phyloP scores from a whole-genome alignment of 2,329 filamentous ascomycete genomes.

The Sporothrix schenckii region DNA sequence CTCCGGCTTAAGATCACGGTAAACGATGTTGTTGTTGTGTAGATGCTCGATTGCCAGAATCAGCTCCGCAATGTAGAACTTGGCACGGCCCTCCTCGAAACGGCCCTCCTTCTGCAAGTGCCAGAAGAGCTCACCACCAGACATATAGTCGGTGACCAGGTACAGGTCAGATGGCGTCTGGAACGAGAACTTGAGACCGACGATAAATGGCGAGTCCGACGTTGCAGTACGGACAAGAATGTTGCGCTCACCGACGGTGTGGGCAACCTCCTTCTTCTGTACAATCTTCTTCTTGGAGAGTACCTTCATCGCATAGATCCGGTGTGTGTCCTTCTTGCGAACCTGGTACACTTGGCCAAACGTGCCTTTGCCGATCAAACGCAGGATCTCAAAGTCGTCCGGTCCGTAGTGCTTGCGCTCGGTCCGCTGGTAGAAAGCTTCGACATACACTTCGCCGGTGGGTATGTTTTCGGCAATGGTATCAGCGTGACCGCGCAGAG shows the following conservation, averaged over 20 bases:
- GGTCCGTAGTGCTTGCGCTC: conserved; percentile 92
- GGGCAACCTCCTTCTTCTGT: conserved; percentile 98
- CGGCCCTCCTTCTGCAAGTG: conserved; percentile 96
- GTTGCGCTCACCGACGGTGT: conserved; percentile 95
- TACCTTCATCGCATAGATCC: conserved; percentile 99
- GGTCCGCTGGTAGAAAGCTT: conserved; percentile 80
- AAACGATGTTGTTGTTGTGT: conserved; percentile 96
- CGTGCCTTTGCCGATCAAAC: conserved; percentile 95
- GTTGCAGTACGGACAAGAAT: conserved; percentile 96
- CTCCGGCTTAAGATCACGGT: conserved; percentile 95
- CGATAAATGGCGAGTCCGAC: conserved; percentile 95
- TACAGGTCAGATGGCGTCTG: conserved; percentile 96
- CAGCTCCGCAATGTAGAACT: conserved; percentile 98
- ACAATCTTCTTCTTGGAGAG: conserved; percentile 99
- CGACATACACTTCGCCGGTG: conserved; percentile 86
- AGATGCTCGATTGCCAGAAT: conserved; percentile 94
- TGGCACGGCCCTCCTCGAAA: conserved; percentile 91
- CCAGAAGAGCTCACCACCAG: conserved; percentile 97
- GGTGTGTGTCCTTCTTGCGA: conserved; percentile 90
- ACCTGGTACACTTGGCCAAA: conserved; percentile 99
- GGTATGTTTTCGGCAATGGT: conserved; percentile 70
- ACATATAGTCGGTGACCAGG: conserved; percentile 99
- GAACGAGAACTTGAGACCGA: conserved; percentile 97
- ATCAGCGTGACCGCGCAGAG: conserved; percentile 73
- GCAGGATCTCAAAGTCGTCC: conserved; percentile 92